Percentiles rank a stretch among this genome's conserved stretches.
phyloP scores from a whole-genome alignment of 805 yeast genomes.

The Gaillardinia entomophila region DNA sequence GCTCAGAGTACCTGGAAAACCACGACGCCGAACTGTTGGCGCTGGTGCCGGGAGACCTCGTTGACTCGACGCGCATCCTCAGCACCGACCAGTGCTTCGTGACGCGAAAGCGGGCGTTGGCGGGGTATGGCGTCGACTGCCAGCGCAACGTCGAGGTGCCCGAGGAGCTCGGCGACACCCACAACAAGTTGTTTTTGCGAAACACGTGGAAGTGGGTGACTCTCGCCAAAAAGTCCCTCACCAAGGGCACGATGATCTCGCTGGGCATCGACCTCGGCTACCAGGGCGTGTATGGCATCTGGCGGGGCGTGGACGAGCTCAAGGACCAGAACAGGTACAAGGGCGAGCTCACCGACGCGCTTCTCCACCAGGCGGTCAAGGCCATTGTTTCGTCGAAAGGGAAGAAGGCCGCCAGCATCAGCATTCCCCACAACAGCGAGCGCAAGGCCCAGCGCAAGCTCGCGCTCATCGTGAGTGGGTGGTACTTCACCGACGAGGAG shows the following conservation, averaged over 20 bases:
- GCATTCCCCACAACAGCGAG: conserved; percentile 40
- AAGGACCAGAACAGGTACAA: conserved; percentile 43
- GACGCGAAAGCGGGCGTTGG: conserved; percentile 64
- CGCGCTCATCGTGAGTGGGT: conserved; percentile 81
- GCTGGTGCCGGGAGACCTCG: conserved; percentile 22
- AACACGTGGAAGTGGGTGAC: conserved; percentile 92
- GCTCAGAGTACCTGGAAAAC: conserved; percentile 11
- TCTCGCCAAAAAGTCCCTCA: conserved; percentile 60
- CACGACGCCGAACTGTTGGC: conserved; percentile 20
- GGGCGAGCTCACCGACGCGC: conserved; percentile 28
- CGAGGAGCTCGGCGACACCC: conserved; percentile 45
- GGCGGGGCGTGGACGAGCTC: conserved; percentile 66
- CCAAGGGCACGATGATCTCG: conserved; percentile 61
- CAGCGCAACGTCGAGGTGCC: conserved; percentile 55
- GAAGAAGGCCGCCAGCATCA: conserved; percentile 40
- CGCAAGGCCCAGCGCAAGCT: conserved; percentile 64
- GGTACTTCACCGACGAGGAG: conserved; percentile 76
- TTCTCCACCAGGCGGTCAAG: conserved; percentile 47
- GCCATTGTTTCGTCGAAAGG: conserved; percentile 46
- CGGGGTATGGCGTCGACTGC: conserved; percentile 70
- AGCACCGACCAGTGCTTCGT: conserved; percentile 68
- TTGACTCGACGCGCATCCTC: conserved; percentile 41
- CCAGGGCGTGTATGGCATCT: conserved; percentile 83
- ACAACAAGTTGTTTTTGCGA: conserved; percentile 47
- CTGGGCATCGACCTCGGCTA: conserved; percentile 75